Percentiles rank a stretch among this genome's conserved stretches.
These are phyloP conservation scores for Candida gigantensis DNA, from an alignment of 1,139 yeast species.

Conservation along the genomic window DNA sequence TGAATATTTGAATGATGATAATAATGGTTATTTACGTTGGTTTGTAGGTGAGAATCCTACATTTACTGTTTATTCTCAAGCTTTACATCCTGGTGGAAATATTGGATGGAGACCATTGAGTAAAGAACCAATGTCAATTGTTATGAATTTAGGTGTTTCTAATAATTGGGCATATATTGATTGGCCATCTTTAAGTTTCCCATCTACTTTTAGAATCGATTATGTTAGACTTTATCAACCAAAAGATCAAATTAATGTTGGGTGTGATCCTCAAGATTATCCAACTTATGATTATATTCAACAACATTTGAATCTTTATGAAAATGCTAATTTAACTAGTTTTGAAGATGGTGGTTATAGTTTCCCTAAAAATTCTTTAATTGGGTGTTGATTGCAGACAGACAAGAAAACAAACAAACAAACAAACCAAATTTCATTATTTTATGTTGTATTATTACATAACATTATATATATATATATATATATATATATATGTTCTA, in stretches of 20 bases:
- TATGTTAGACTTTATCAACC: constrained; percentile 84
- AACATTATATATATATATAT: background rate
- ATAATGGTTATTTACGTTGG: constrained; percentile 79
- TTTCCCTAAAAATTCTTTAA: constrained; percentile 49
- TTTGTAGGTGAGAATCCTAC: constrained; percentile 73
- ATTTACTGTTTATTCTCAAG: constrained; percentile 58
- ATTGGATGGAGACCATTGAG: constrained; percentile 73
- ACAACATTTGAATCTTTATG: constrained; percentile 61
- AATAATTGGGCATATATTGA: constrained; percentile 83
- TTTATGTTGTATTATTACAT: background rate
- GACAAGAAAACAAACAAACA: background rate
- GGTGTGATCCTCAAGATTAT: constrained; percentile 74
- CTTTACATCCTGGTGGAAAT: constrained; percentile 83
- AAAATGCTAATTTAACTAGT: constrained; percentile 59
- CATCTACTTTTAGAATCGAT: constrained; percentile 67
- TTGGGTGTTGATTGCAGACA: constrained; percentile 10
- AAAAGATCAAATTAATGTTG: constrained; percentile 43
- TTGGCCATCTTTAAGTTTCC: constrained; percentile 74
- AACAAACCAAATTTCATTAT: background rate
- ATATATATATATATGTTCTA: background rate
- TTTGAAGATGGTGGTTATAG: constrained; percentile 70
- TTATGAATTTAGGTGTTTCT: constrained; percentile 78
- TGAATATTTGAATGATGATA: constrained; percentile 70
- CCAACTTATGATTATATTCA: constrained; percentile 78
- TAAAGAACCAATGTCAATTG: constrained; percentile 85